Percentiles rank a stretch among this genome's conserved stretches.
Evolutionary conservation across 352 stramenopile species (phyloP).

Genomic region (Saprolegnia diclina): DNA sequence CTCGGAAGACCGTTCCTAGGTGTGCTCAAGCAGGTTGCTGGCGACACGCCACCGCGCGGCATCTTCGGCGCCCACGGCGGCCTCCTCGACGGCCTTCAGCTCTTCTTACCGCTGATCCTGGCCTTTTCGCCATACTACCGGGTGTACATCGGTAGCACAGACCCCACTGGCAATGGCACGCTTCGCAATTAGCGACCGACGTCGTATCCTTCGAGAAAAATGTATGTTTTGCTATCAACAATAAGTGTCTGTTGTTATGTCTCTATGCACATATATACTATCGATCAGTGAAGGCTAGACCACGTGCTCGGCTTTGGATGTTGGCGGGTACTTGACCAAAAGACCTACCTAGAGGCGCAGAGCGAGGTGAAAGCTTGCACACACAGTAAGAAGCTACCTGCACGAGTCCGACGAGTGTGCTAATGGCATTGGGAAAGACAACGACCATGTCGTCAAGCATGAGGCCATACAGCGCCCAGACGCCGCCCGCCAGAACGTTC

Average conservation of each 20-base stretch:
- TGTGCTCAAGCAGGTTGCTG: not conserved
- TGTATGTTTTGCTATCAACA: too few relatives aligned
- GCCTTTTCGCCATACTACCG: constrained; percentile 16
- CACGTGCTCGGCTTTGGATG: too few relatives aligned
- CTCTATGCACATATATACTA: too few relatives aligned
- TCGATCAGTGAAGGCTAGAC: too few relatives aligned
- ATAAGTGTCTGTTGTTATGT: too few relatives aligned
- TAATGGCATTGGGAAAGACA: constrained; percentile 65
- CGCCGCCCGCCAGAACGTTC: constrained; percentile 56
- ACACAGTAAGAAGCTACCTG: constrained; percentile 35
- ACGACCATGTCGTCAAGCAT: constrained; percentile 57
- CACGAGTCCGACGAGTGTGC: constrained; percentile 59
- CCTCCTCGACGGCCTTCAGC: constrained; percentile 4
- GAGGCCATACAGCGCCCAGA: constrained; percentile 66
- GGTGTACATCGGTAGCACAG: not conserved
- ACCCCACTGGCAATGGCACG: too few relatives aligned
- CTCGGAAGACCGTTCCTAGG: not conserved
- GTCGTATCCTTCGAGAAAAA: too few relatives aligned
- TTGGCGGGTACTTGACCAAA: too few relatives aligned
- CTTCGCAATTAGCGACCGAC: too few relatives aligned
- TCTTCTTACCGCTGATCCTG: constrained; percentile 12
- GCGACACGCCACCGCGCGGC: not conserved
- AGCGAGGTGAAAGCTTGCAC: too few relatives aligned
- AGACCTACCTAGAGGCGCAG: too few relatives aligned
- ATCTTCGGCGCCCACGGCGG: not conserved